Evolutionary conservation across 306 rosid genomes (phyloP).

Genomic region (Sesbania bispinosa): DNA sequence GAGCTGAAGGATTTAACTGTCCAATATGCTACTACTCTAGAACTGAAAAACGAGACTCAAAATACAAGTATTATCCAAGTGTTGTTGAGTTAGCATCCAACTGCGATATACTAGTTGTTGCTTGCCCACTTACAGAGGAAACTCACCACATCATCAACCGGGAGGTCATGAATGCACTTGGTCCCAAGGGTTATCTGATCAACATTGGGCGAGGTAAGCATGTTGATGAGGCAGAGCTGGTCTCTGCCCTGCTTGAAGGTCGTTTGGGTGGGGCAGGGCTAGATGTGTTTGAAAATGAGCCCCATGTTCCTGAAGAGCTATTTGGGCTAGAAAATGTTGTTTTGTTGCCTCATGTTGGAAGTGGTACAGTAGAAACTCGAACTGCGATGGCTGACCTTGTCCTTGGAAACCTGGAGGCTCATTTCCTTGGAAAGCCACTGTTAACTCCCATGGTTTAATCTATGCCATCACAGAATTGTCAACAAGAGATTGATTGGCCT

Average conservation of each 20-base stretch:
- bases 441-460: constrained; percentile 56
- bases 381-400: constrained; percentile 74
- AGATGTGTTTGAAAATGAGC: constrained; percentile 81
- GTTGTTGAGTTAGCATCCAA: constrained; percentile 74
- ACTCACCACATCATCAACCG: constrained; percentile 65
- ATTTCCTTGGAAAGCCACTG: constrained; percentile 69
- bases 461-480: neutral
- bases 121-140: constrained; percentile 64
- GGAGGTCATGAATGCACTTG: constrained; percentile 68
- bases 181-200: constrained; percentile 70
- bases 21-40: constrained; percentile 59
- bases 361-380: constrained; percentile 68
- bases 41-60: constrained; percentile 48
- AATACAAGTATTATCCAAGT: constrained; percentile 70
- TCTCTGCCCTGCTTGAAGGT: constrained; percentile 74
- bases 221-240: constrained; percentile 69
- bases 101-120: constrained; percentile 71
- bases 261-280: constrained; percentile 85
- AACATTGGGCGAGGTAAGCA: constrained; percentile 89
- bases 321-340: constrained; percentile 75
- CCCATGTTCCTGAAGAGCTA: constrained; percentile 66
- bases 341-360: constrained; percentile 73
- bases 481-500: neutral
- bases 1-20: constrained; percentile 82
- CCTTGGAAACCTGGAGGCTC: constrained; percentile 70